Evolutionary conservation across 495 filamentous ascomycete species (phyloP).

Genomic region (Cladorrhinum samala): DNA sequence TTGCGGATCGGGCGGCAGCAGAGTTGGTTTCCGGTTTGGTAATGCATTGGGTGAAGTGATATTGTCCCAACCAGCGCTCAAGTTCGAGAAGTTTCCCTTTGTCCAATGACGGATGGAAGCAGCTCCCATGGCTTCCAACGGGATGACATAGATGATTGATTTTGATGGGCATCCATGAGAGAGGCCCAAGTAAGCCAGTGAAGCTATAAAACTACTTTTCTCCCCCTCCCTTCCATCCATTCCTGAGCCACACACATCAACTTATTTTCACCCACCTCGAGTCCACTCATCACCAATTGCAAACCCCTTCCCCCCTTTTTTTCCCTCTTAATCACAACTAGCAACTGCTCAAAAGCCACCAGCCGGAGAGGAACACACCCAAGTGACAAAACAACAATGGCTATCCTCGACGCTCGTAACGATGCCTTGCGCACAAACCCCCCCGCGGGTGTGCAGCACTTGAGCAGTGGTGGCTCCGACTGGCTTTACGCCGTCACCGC

Average conservation of each 20-base stretch:
- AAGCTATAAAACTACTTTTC: neutral
- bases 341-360: too few relatives aligned
- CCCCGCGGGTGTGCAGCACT: constrained; percentile 29
- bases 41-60: neutral
- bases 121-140: too few relatives aligned
- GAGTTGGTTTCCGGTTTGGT: neutral
- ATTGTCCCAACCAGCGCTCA: neutral
- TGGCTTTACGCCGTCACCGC: constrained; percentile 43
- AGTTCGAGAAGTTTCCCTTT: neutral
- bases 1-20: neutral
- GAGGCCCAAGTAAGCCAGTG: too few relatives aligned
- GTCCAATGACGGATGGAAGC: too few relatives aligned
- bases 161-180: too few relatives aligned
- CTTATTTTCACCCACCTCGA: too few relatives aligned
- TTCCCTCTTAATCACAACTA: too few relatives aligned
- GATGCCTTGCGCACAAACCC: constrained; percentile 41
- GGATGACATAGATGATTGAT: too few relatives aligned
- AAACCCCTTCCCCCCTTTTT: too few relatives aligned
- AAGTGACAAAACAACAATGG: constrained; percentile 8
- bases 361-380: too few relatives aligned
- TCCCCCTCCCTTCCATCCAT: neutral
- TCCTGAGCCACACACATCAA: neutral
- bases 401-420: constrained; percentile 27
- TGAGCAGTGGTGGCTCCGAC: constrained; percentile 41
- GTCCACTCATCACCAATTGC: too few relatives aligned